A percentile compares a stretch with the other conserved stretches of the same genome.
These are phyloP conservation scores for Salvia miltiorrhiza DNA, from an alignment of 257 asterid genomes.

Conservation along the genomic window DNA sequence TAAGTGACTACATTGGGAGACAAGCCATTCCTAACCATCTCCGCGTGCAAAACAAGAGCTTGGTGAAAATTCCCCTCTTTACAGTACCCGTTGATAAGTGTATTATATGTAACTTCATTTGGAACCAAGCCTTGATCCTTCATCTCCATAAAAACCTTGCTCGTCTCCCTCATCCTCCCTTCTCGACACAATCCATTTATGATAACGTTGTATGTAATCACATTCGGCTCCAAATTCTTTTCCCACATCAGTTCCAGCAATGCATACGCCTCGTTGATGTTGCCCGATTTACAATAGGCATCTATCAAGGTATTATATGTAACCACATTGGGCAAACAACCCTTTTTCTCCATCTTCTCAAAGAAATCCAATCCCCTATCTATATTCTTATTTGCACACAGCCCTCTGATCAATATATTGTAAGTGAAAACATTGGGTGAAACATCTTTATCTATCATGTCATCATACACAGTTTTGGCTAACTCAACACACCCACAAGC, in stretches of 20 bases:
- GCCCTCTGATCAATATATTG: slow-evolving; percentile 75
- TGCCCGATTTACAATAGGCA: slow-evolving; percentile 61
- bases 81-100: slow-evolving; percentile 78
- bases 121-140: slow-evolving; percentile 57
- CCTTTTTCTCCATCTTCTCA: slow-evolving; percentile 55
- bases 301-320: slow-evolving; percentile 73
- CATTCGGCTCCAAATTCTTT: slow-evolving; percentile 60
- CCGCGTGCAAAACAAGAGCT: slow-evolving; percentile 72
- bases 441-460: slow-evolving; percentile 50
- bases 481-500: slow-evolving; percentile 36
- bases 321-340: slow-evolving; percentile 70
- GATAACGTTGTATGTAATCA: slow-evolving; percentile 69
- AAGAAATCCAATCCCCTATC: slow-evolving; percentile 48
- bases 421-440: slow-evolving; percentile 76
- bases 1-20: slow-evolving; percentile 83
- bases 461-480: slow-evolving; percentile 43
- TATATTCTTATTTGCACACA: slow-evolving; percentile 49
- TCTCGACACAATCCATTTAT: slow-evolving; percentile 70
- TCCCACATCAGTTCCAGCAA: slow-evolving; percentile 49
- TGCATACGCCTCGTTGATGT: slow-evolving; percentile 37
- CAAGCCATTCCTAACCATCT: slow-evolving; percentile 80
- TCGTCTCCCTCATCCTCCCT: slow-evolving; percentile 67
- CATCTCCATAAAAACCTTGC: slow-evolving; percentile 57
- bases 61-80: slow-evolving; percentile 75
- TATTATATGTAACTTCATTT: slow-evolving; percentile 75